Base-by-base conservation (phyloP, 768 basidiomycete genomes). In the Phlegmacium glaucopus region DNA sequence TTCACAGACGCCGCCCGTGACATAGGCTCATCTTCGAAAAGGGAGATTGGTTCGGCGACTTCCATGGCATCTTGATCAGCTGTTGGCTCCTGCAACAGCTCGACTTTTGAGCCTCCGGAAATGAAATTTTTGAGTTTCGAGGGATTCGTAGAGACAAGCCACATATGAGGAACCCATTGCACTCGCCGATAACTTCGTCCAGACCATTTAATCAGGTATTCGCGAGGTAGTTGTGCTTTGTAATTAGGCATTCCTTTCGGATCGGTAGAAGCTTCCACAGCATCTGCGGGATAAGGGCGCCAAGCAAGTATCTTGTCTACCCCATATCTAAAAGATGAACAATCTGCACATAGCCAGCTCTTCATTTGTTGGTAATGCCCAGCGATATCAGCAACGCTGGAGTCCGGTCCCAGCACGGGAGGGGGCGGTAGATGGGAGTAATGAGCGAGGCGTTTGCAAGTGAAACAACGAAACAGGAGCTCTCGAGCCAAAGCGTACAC, bases 101-200 rank as follows among this genome's bases (percentile, higher is more conserved):
- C 73, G 11, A 93, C 77, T 58, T 78, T 83, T 1, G 87, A 69
- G 4, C 93, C 91, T 11, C 74, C 71, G 8, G 63, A 54, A 32
- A 94, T 69, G 67, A 95, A 97, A 61, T 89, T 79, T 54, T 85
- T 87, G 49, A 96, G 68, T 60, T 85, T 90, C 9, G 64, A 59
- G n/a, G 67, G 61, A 43, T 80, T 72, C n/a, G 79, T 83, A 9
- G 85, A 79, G 26, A 83, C 70, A 2, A 96, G 72, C 92, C 92
- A 97, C 72, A 87, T 83, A 57, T 97, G 94, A 26, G 92, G 87
- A 2, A 96, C 92, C 94, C 94, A 97, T 62, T 87, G 77, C 9
- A 79, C 69, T 36, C 86, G 79, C 44, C 87, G 72, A 64, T 89
- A 97, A 53, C 92, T 90, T 38, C 86, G 70, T 34, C 75, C 82